Evolutionary conservation across 2,329 filamentous ascomycete genomes (phyloP).

Genomic region (Penicillium sclerotiorum): DNA sequence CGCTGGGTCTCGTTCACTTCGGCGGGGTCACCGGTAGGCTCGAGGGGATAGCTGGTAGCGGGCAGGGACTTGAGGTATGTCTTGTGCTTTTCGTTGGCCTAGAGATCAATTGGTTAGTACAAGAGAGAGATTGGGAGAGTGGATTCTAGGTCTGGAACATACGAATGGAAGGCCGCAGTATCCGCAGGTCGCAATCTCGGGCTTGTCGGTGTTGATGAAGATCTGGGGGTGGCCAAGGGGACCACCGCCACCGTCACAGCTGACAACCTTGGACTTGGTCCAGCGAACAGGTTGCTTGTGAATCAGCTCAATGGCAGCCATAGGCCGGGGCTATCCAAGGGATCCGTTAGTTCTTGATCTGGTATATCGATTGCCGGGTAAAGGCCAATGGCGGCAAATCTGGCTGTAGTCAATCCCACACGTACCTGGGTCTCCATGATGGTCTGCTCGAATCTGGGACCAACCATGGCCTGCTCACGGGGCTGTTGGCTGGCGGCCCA

Average conservation of each 20-base stretch:
- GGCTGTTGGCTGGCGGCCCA: constrained; percentile 89
- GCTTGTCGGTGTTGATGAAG: constrained; percentile 98
- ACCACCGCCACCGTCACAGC: constrained; percentile 90
- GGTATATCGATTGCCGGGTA: not conserved
- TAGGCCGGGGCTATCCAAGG: constrained; percentile 72
- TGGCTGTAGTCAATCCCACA: constrained; percentile 26
- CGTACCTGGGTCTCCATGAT: constrained; percentile 91
- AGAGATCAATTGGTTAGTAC: not conserved
- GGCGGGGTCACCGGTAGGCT: constrained; percentile 59
- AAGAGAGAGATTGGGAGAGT: not conserved
- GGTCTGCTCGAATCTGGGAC: constrained; percentile 95
- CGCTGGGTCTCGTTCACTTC: constrained; percentile 62
- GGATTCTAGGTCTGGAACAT: constrained; percentile 47
- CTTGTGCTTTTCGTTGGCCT: constrained; percentile 91
- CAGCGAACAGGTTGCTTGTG: constrained; percentile 94
- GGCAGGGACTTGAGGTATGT: constrained; percentile 81
- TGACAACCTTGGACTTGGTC: constrained; percentile 78
- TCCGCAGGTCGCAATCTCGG: constrained; percentile 83
- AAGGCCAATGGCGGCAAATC: not conserved
- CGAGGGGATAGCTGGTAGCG: constrained; percentile 78
- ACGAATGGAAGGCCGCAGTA: constrained; percentile 96
- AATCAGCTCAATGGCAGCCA: constrained; percentile 90
- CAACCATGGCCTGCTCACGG: constrained; percentile 81
- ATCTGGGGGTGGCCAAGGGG: constrained; percentile 87
- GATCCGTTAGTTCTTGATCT: constrained; percentile 5